Percentiles rank a stretch among this genome's conserved stretches.
phyloP scores from a whole-genome alignment of 192 early-diverging fungal species.

The Coemansia sp. region DNA sequence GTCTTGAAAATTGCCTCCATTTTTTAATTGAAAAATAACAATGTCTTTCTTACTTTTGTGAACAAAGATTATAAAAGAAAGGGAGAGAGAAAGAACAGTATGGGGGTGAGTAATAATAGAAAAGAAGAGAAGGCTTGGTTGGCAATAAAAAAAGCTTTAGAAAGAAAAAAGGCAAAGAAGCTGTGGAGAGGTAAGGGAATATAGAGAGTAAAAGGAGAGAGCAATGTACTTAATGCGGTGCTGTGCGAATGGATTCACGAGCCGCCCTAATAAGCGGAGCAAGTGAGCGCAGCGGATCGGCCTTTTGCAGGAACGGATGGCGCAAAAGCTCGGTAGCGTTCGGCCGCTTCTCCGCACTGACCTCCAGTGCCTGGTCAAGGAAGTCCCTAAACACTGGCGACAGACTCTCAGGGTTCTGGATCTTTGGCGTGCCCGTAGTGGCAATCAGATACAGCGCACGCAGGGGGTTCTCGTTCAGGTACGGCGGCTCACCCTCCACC shows the following conservation, averaged over 20 bases:
- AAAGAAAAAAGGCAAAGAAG: no score
- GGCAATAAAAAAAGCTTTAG: no score
- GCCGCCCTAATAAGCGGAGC: slow-evolving; percentile 78
- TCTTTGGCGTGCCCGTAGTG: slow-evolving; percentile 88
- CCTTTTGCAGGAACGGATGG: slow-evolving; percentile 83
- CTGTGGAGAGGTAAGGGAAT: no score
- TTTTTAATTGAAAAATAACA: no score
- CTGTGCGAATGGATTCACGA: slow-evolving; percentile 55
- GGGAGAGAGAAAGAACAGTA: no score
- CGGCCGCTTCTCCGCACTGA: slow-evolving; percentile 77
- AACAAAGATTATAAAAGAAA: no score
- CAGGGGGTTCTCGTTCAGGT: slow-evolving; percentile 91
- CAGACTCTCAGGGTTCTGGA: slow-evolving; percentile 82
- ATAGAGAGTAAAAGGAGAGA: no score
- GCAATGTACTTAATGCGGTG: slow-evolving; percentile 40
- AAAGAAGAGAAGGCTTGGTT: no score
- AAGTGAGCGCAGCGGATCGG: slow-evolving; percentile 75
- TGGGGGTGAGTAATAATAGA: no score
- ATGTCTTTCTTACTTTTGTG: no score
- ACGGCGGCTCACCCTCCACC: slow-evolving; percentile 96
- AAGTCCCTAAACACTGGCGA: slow-evolving; percentile 81
- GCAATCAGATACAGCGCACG: slow-evolving; percentile 92
- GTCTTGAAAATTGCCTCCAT: no score
- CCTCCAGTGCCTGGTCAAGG: slow-evolving; percentile 73
- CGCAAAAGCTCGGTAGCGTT: slow-evolving; percentile 72